Percentiles rank a stretch among this genome's conserved stretches.
phyloP scores from a whole-genome alignment of 2,329 filamentous ascomycete genomes.

The Monilinia polystroma region DNA sequence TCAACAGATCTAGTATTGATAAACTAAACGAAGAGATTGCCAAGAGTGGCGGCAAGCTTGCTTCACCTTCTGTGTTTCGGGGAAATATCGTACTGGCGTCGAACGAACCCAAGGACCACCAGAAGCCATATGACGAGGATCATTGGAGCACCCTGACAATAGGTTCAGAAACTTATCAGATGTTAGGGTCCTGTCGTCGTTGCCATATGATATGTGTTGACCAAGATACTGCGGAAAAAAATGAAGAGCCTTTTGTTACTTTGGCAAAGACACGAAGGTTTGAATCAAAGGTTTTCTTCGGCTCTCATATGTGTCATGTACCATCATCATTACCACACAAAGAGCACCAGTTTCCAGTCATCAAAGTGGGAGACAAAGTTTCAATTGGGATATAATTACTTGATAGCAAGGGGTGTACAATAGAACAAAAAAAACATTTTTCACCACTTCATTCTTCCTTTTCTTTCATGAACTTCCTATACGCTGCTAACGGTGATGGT shows the following conservation, averaged over 20 bases:
- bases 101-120: conserved; percentile 38
- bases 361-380: conserved; percentile 24
- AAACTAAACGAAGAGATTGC: conserved; percentile 72
- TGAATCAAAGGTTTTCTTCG: conserved; percentile 85
- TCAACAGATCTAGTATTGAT: conserved; percentile 77
- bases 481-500: background rate
- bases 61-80: conserved; percentile 75
- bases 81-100: conserved; percentile 77
- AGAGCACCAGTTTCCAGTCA: conserved; percentile 23
- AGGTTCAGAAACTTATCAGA: conserved; percentile 61
- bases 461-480: background rate
- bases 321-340: conserved; percentile 28
- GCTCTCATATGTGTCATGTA: conserved; percentile 68
- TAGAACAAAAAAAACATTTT: background rate
- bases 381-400: conserved; percentile 15
- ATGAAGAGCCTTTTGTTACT: conserved; percentile 84
- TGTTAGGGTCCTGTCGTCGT: conserved; percentile 79
- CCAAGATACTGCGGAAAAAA: conserved; percentile 73
- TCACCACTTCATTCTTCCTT: background rate
- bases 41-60: conserved; percentile 58
- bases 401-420: background rate
- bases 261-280: conserved; percentile 82
- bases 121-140: conserved; percentile 74
- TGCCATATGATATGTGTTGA: conserved; percentile 98
- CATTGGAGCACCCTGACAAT: conserved; percentile 69